A percentile compares a stretch with the other conserved stretches of the same genome.
phyloP scores from a whole-genome alignment of 1,139 yeast genomes.

The Diutina mesorugosa region DNA sequence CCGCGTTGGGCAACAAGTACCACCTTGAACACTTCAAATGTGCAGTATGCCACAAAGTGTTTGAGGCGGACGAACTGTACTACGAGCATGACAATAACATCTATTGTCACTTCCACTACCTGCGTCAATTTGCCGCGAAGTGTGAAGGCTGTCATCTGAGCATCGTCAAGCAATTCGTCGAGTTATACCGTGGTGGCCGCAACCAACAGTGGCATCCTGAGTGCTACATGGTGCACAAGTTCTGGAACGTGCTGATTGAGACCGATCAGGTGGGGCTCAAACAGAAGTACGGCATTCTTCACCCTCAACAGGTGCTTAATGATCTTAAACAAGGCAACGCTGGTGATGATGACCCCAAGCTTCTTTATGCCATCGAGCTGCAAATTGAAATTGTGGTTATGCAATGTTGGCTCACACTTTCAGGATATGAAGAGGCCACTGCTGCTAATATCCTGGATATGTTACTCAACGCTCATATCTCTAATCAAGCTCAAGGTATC shows the following conservation, averaged over 20 bases:
- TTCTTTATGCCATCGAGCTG: slow-evolving; percentile 46
- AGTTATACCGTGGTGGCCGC: slow-evolving; percentile 83
- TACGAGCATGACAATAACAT: slow-evolving; percentile 78
- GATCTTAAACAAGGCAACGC: neutral
- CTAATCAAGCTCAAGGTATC: slow-evolving; percentile 60
- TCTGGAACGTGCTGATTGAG: slow-evolving; percentile 85
- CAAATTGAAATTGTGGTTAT: slow-evolving; percentile 58
- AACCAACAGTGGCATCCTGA: slow-evolving; percentile 99
- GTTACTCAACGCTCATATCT: slow-evolving; percentile 75
- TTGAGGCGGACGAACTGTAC: slow-evolving; percentile 86
- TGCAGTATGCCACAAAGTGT: slow-evolving; percentile 73
- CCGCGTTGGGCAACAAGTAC: slow-evolving; percentile 85
- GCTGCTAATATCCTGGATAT: slow-evolving; percentile 88
- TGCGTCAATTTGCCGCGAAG: slow-evolving; percentile 69
- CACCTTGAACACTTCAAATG: slow-evolving; percentile 95
- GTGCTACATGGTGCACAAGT: slow-evolving; percentile 94
- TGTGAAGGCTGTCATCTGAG: slow-evolving; percentile 93
- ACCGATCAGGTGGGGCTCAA: slow-evolving; percentile 42
- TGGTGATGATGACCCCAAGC: slow-evolving; percentile 24
- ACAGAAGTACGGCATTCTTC: neutral
- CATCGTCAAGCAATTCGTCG: slow-evolving; percentile 88
- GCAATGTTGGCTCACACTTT: slow-evolving; percentile 78
- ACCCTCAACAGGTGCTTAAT: neutral
- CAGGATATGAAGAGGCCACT: slow-evolving; percentile 85
- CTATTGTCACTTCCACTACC: slow-evolving; percentile 86